phyloP scores from a whole-genome alignment of 192 early-diverging fungal genomes.

The Coemansia sp. region DNA sequence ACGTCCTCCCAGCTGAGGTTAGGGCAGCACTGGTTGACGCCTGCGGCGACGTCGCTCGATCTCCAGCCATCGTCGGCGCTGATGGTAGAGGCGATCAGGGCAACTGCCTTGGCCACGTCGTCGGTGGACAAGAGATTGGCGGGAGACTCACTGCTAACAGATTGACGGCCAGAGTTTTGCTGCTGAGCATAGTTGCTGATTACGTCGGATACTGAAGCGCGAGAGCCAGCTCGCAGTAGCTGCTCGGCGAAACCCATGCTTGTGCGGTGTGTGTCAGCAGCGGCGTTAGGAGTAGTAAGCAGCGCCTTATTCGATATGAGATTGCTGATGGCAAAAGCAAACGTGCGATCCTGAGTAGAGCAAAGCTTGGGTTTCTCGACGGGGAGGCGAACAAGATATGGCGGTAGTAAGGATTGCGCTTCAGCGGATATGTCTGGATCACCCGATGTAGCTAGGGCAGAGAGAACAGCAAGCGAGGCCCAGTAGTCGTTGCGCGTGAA shows the following conservation, averaged over 20 bases:
- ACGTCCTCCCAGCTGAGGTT: slow-evolving; percentile 55
- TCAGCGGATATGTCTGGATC: slow-evolving; percentile 20
- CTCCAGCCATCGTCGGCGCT: slow-evolving; percentile 27
- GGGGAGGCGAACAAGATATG: slow-evolving; percentile 31
- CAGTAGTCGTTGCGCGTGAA: slow-evolving; percentile 38
- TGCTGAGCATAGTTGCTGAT: slow-evolving; percentile 24
- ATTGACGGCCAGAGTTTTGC: slow-evolving; percentile 12
- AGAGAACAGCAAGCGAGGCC: slow-evolving; percentile 36
- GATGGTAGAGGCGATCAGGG: slow-evolving; percentile 41
- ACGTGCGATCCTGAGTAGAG: slow-evolving; percentile 13
- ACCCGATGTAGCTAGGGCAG: slow-evolving; percentile 18
- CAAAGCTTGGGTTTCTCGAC: slow-evolving; percentile 27
- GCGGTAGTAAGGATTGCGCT: slow-evolving; percentile 27
- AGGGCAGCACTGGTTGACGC: slow-evolving; percentile 28
- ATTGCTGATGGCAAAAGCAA: slow-evolving; percentile 30
- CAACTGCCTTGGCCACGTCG: slow-evolving; percentile 42
- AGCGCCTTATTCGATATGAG: slow-evolving; percentile 16
- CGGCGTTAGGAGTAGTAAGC: background rate
- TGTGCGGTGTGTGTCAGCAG: background rate
- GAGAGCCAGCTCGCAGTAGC: slow-evolving; percentile 33
- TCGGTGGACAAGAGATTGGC: slow-evolving; percentile 22
- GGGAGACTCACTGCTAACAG: slow-evolving; percentile 7
- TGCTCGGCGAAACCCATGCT: slow-evolving; percentile 53
- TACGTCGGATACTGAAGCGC: slow-evolving; percentile 32
- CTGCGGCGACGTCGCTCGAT: slow-evolving; percentile 37